Base-by-base conservation (phyloP, 2,329 filamentous ascomycete species). In the Ophiostoma piceae region DNA sequence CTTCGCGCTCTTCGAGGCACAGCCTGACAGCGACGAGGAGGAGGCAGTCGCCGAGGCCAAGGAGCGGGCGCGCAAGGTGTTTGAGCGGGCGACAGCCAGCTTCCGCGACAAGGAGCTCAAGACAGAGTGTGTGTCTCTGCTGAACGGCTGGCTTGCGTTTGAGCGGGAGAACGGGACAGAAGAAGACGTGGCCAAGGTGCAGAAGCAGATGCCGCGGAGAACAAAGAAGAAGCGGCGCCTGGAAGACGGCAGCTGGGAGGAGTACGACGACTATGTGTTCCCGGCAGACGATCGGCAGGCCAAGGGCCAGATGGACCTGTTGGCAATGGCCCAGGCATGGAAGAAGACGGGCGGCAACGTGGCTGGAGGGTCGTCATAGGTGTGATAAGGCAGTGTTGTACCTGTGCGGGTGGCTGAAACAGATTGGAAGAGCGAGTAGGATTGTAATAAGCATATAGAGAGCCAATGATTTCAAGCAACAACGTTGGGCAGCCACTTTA, bases 221-320 rank as follows among this genome's bases (percentile, higher is more conserved):
- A 91, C 92, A 77, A 98, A 97, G 88, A 94, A 95, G 84, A 86
- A 92, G 76, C 90, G 95, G 79, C 92, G 89, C 85, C 80, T 97
- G 78, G 94, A 96, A 77, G 94, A 97, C 80, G 94, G 95, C 78
- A 89, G 88, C 51, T 97, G 92, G 82, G 93, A 99, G 84, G 95
- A 99, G 82, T 98, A 97, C 79, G 87, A 95, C 81, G 95, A 98
- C 79, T 98, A 96, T 76, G 87, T 99, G 43, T 99, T 99, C 87
- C 95, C 95, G 0, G 93, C 92, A 4, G 95, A 98, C 81, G 94
- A 97, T 79, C 88, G 92, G 81, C 90, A 92, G 77, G 90, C 90
- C 70, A 90, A 90, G 74, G 94, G 92, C 76, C 82, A 97, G 79
- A 91, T 91, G 68, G 92, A 91, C 78, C 83, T 98, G 78, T 82